A percentile compares a stretch with the other conserved stretches of the same genome.
phyloP scores from a whole-genome alignment of 2,329 filamentous ascomycete genomes.

The Diaporthe batatas region DNA sequence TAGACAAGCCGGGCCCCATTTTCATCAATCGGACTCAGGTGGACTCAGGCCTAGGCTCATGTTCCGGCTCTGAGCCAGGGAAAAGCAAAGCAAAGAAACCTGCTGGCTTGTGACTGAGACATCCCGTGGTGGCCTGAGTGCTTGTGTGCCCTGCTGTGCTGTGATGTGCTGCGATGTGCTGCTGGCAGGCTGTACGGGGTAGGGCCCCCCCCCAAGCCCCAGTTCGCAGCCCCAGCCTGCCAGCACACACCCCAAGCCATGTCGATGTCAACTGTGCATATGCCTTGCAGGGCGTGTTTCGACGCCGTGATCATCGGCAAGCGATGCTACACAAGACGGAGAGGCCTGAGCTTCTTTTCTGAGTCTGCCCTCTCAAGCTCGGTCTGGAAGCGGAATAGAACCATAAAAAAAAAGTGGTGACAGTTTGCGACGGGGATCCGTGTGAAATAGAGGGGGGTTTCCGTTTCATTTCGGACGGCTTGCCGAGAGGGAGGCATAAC shows the following conservation, averaged over 20 bases:
- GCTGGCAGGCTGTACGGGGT: slow-evolving; percentile 2
- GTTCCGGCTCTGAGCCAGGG: slow-evolving; percentile 5
- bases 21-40: slow-evolving; percentile 13
- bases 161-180: background rate
- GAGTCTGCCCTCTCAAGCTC: slow-evolving; percentile 24
- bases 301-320: slow-evolving; percentile 30
- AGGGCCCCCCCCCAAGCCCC: background rate
- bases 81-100: background rate
- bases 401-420: background rate
- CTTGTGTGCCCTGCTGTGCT: background rate
- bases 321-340: slow-evolving; percentile 32
- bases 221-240: background rate
- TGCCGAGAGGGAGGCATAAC: slow-evolving; percentile 24
- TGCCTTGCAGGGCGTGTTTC: slow-evolving; percentile 26
- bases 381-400: slow-evolving; percentile 35
- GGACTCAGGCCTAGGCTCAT: background rate
- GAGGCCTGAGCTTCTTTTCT: slow-evolving; percentile 34
- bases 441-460: slow-evolving; percentile 17
- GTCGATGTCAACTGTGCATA: slow-evolving; percentile 17
- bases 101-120: slow-evolving; percentile 31
- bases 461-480: slow-evolving; percentile 26
- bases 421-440: slow-evolving; percentile 14
- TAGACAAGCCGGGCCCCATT: slow-evolving; percentile 23
- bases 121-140: slow-evolving; percentile 6
- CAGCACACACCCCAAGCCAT: slow-evolving; percentile 1